These are phyloP conservation scores for Bolboschoenoplectus hybrid DNA, from an alignment of 202 grass and related monocot species.

Conservation along the genomic window DNA sequence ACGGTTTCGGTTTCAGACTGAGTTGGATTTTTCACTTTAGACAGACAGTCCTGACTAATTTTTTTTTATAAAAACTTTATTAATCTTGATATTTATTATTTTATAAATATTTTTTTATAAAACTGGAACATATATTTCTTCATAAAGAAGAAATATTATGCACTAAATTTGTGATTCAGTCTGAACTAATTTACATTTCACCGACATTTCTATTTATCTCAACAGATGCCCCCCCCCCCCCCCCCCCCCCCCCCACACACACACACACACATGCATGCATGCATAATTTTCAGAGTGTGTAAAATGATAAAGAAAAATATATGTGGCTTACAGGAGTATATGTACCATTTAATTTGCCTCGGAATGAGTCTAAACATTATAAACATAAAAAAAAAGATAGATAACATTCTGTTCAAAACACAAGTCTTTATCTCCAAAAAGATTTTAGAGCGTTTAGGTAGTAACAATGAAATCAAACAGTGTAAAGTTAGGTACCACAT, in stretches of 20 bases:
- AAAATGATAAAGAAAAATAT: not conserved
- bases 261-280: not conserved
- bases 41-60: too few species aligned
- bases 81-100: too few species aligned
- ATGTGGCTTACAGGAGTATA: not conserved
- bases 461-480: constrained; percentile 8
- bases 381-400: not conserved
- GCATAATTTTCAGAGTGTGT: not conserved
- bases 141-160: too few species aligned
- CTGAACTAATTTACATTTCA: not conserved
- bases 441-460: not conserved
- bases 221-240: not conserved
- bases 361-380: not conserved
- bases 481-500: not conserved
- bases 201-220: constrained; percentile 14
- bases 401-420: not conserved
- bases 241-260: not conserved
- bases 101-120: too few species aligned
- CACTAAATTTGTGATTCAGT: too few species aligned
- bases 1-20: constrained; percentile 12
- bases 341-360: not conserved
- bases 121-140: too few species aligned
- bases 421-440: not conserved
- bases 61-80: too few species aligned
- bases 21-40: not conserved